Percentiles rank a stretch among this genome's conserved stretches.
phyloP scores from a whole-genome alignment of 306 rosid genomes.

The Psophocarpus tetragonolobus region DNA sequence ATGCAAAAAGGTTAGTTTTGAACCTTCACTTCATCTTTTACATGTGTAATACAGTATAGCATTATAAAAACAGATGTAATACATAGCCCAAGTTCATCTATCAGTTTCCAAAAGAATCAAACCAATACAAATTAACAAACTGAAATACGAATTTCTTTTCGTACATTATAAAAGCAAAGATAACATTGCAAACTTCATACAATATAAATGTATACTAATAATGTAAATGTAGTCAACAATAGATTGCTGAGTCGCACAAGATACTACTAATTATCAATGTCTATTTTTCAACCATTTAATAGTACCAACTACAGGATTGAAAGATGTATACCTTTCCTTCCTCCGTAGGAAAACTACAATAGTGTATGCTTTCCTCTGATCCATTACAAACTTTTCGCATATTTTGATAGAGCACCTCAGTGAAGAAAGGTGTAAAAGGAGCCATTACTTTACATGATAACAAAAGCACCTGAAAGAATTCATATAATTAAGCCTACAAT shows the following conservation, averaged over 20 bases:
- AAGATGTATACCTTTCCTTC: constrained; percentile 70
- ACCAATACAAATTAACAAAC: not conserved
- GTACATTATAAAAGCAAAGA: not conserved
- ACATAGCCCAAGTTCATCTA: not conserved
- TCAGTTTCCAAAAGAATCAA: constrained; percentile 6
- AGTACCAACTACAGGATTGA: not conserved
- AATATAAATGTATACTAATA: not conserved
- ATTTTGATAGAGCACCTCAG: constrained; percentile 92
- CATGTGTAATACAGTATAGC: not conserved
- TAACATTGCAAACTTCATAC: not conserved
- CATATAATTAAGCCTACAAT: constrained; percentile 21
- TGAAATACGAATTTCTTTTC: not conserved
- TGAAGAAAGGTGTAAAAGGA: constrained; percentile 96
- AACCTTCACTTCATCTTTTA: not conserved
- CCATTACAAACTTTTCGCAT: constrained; percentile 74
- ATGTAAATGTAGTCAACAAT: not conserved
- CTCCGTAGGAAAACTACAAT: constrained; percentile 79
- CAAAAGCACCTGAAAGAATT: constrained; percentile 73
- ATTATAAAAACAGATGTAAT: not conserved
- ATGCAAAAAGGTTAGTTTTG: not conserved
- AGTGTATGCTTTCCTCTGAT: constrained; percentile 82
- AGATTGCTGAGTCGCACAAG: constrained; percentile 15
- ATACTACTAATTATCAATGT: not conserved
- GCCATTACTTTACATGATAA: constrained; percentile 97
- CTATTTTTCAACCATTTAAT: not conserved